These are phyloP conservation scores for Ganoderma multipileum DNA, from an alignment of 1,284 basidiomycete genomes.

Conservation along the genomic window DNA sequence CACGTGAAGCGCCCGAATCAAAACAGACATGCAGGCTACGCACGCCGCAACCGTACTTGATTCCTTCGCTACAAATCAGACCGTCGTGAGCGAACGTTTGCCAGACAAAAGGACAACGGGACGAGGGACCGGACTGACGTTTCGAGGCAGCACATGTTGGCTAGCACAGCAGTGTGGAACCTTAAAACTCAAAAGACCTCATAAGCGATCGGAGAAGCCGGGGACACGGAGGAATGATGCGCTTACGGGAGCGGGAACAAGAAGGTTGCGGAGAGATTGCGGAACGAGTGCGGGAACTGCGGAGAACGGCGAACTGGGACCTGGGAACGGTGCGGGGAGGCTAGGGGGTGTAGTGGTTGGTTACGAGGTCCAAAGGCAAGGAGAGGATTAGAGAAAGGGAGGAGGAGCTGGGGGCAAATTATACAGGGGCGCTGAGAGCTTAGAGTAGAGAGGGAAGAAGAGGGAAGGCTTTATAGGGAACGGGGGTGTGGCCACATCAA, in stretches of 20 bases:
- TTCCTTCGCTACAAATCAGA: conserved; percentile 66
- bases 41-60: conserved; percentile 76
- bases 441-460: conserved; percentile 12
- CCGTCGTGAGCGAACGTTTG: conserved; percentile 21
- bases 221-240: conserved; percentile 18
- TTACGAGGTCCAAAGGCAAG: background rate
- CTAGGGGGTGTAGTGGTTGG: background rate
- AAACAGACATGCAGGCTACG: conserved; percentile 35
- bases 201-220: conserved; percentile 30
- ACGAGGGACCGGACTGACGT: conserved; percentile 57
- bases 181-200: conserved; percentile 25
- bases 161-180: conserved; percentile 29
- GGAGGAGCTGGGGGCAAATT: conserved; percentile 29
- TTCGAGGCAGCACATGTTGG: conserved; percentile 72
- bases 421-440: conserved; percentile 30
- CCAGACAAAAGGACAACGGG: conserved; percentile 16
- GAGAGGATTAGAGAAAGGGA: conserved; percentile 29
- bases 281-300: conserved; percentile 10
- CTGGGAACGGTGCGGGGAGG: background rate
- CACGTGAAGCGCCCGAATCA: conserved; percentile 21
- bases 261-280: conserved; percentile 17
- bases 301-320: background rate
- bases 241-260: conserved; percentile 27
- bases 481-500: conserved; percentile 21
- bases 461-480: conserved; percentile 26